Evolutionary conservation across 208 protist genomes (phyloP).

Genomic region (Naegleria lovaniensis): DNA sequence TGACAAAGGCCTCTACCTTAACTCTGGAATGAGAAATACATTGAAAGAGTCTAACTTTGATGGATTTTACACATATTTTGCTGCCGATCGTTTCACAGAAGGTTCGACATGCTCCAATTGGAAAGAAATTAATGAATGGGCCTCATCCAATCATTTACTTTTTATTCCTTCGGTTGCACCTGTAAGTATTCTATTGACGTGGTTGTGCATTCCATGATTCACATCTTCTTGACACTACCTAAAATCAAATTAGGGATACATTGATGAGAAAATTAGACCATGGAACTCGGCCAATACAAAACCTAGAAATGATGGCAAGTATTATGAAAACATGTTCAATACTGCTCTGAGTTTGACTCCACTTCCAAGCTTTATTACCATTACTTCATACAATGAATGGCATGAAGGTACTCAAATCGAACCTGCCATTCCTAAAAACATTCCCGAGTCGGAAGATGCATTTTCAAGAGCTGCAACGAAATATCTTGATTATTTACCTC

Average conservation of each 20-base stretch:
- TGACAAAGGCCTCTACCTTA: conserved; percentile 32
- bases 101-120: conserved; percentile 45
- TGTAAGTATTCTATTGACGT: too few species aligned
- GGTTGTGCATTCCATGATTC: too few species aligned
- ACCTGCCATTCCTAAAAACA: conserved; percentile 33
- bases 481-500: background rate
- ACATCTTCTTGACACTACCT: too few species aligned
- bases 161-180: conserved; percentile 51
- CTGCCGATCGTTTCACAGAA: conserved; percentile 45
- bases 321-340: conserved; percentile 45
- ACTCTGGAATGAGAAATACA: background rate
- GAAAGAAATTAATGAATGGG: conserved; percentile 34
- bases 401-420: conserved; percentile 58
- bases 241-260: conserved; percentile 48
- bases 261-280: conserved; percentile 48
- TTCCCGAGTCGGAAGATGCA: background rate
- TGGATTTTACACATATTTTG: conserved; percentile 63
- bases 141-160: conserved; percentile 23
- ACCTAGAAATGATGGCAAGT: conserved; percentile 32
- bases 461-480: background rate
- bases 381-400: conserved; percentile 62
- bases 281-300: conserved; percentile 44
- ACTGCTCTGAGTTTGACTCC: conserved; percentile 32
- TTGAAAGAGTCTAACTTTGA: conserved; percentile 46
- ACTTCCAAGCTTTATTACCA: conserved; percentile 30